A percentile compares a stretch with the other conserved stretches of the same genome.
Evolutionary conservation across 371 early-diverging fungal genomes (phyloP).

Genomic region (Smittium mucronatum): DNA sequence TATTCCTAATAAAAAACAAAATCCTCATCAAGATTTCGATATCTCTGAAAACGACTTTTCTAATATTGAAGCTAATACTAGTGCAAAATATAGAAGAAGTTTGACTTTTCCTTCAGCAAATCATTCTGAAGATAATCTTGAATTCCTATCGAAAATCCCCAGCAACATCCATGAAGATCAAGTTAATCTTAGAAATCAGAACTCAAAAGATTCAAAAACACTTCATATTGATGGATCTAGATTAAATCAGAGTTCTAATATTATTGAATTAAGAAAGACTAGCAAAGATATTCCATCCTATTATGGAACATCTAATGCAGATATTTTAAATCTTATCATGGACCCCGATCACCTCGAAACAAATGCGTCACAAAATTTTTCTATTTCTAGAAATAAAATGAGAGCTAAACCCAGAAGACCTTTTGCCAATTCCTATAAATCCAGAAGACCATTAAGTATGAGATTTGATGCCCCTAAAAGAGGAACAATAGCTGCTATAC

Average conservation of each 20-base stretch:
- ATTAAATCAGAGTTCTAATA: too few relatives aligned
- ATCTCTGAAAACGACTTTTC: background rate
- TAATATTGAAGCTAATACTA: background rate
- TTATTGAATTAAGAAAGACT: too few relatives aligned
- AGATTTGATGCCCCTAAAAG: background rate
- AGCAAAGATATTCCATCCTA: too few relatives aligned
- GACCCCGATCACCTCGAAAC: too few relatives aligned
- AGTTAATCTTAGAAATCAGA: too few relatives aligned
- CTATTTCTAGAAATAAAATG: background rate
- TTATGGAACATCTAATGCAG: too few relatives aligned
- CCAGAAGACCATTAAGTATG: constrained; percentile 6
- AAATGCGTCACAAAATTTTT: too few relatives aligned
- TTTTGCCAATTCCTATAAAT: background rate
- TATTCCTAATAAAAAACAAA: background rate
- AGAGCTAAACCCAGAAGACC: background rate
- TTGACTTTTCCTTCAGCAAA: background rate
- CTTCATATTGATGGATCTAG: too few relatives aligned
- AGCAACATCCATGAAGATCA: too few relatives aligned
- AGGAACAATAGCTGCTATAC: constrained; percentile 14
- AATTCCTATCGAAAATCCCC: too few relatives aligned
- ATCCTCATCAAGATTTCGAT: background rate
- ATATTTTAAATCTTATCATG: too few relatives aligned
- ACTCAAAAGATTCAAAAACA: too few relatives aligned
- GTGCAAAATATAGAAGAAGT: constrained; percentile 1
- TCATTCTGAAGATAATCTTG: background rate